A percentile compares a stretch with the other conserved stretches of the same genome.
These are phyloP conservation scores for Botrytis paeoniae DNA, from an alignment of 2,329 filamentous ascomycete genomes.

Conservation along the genomic window DNA sequence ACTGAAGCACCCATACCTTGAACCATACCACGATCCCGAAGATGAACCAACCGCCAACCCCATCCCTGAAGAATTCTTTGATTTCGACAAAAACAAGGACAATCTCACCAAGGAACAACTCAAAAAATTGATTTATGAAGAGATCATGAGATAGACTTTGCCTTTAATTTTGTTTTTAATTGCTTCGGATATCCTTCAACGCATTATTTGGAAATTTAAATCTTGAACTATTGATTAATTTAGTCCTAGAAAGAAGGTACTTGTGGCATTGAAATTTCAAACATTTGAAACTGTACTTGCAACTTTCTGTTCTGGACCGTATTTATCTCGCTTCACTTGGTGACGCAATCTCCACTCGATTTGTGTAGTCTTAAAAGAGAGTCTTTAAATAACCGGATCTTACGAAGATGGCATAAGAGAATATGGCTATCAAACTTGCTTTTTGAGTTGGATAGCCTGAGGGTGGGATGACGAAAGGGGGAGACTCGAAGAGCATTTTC, in stretches of 20 bases:
- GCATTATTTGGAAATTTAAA: constrained; percentile 2
- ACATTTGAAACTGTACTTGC: constrained; percentile 12
- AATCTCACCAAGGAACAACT: constrained; percentile 96
- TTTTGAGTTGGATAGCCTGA: constrained; percentile 13
- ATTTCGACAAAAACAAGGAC: constrained; percentile 99
- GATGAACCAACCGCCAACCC: constrained; percentile 96
- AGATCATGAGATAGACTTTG: constrained; percentile 63
- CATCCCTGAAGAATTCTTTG: constrained; percentile 98
- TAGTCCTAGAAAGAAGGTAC: constrained; percentile 3
- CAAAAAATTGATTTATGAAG: constrained; percentile 95
- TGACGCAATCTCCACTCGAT: constrained; percentile 2
- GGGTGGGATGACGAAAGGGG: not conserved
- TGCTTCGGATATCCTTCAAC: constrained; percentile 10
- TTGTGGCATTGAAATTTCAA: not conserved
- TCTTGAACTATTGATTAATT: constrained; percentile 12
- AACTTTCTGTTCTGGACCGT: constrained; percentile 9
- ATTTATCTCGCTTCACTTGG: not conserved
- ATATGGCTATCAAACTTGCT: constrained; percentile 1
- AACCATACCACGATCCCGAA: constrained; percentile 98
- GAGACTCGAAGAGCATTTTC: not conserved
- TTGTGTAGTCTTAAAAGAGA: not conserved
- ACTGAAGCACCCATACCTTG: constrained; percentile 93
- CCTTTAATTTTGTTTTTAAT: not conserved
- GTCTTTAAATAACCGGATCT: not conserved
- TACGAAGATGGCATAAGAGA: not conserved